phyloP scores from a whole-genome alignment of 2,329 filamentous ascomycete genomes.

The Dissoconium aciculare region DNA sequence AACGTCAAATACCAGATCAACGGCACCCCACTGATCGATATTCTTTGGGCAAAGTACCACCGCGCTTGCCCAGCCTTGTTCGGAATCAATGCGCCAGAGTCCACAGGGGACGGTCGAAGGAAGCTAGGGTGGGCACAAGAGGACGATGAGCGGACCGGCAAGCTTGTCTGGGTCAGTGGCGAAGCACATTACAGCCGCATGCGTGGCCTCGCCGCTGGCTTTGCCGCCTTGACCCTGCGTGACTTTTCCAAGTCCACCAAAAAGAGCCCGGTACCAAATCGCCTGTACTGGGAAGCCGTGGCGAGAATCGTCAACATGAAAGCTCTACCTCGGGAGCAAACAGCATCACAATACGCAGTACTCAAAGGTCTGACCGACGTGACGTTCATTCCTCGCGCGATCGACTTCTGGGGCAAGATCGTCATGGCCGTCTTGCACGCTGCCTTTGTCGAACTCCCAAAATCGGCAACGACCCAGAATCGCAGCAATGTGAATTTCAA shows the following conservation, averaged over 20 bases:
- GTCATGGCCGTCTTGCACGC: constrained; percentile 52
- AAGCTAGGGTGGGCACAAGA: constrained; percentile 59
- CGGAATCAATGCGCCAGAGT: constrained; percentile 63
- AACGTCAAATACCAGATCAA: constrained; percentile 42
- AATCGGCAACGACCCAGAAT: neutral
- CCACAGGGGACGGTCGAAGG: constrained; percentile 49
- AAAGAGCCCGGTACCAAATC: constrained; percentile 59
- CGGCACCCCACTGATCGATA: constrained; percentile 61
- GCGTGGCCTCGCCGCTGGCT: constrained; percentile 71
- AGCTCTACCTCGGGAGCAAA: constrained; percentile 43
- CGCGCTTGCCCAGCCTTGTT: constrained; percentile 72
- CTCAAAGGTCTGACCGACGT: constrained; percentile 43
- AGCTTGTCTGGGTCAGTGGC: constrained; percentile 4
- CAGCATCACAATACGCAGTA: constrained; percentile 34
- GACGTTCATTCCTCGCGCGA: constrained; percentile 53
- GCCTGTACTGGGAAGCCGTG: constrained; percentile 69
- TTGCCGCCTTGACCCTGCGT: constrained; percentile 64
- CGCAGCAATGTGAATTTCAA: neutral
- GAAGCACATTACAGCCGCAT: constrained; percentile 66
- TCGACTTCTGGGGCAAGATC: constrained; percentile 66
- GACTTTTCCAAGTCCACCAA: constrained; percentile 60
- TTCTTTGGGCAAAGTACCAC: constrained; percentile 76
- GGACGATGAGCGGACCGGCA: constrained; percentile 3
- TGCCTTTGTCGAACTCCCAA: constrained; percentile 9
- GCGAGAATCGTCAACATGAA: constrained; percentile 62